phyloP scores from a whole-genome alignment of 768 basidiomycete genomes.

The Scleroderma citrinum region DNA sequence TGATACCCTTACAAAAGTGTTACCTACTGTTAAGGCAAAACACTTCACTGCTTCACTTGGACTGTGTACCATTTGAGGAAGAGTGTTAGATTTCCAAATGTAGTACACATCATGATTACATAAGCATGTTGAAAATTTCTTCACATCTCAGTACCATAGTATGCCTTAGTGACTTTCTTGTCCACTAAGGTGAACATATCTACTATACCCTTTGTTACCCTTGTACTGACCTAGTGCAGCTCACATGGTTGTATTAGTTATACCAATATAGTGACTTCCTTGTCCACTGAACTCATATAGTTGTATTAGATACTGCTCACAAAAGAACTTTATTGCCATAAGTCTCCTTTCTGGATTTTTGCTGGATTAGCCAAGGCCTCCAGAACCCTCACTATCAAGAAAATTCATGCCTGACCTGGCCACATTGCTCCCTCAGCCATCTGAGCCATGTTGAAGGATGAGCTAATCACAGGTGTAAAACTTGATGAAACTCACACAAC shows the following conservation, averaged over 20 bases:
- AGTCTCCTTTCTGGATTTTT: background rate
- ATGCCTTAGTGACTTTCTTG: no score
- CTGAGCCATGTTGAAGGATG: background rate
- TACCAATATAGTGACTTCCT: no score
- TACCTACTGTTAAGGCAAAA: no score
- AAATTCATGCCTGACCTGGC: background rate
- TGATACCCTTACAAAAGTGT: no score
- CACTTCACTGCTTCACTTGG: no score
- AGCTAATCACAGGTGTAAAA: background rate
- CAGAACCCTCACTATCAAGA: background rate
- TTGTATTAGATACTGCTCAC: background rate
- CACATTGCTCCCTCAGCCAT: background rate
- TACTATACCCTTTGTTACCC: conserved; percentile 9
- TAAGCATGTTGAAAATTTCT: no score
- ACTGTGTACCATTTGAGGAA: no score
- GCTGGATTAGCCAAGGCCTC: background rate
- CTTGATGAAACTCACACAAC: background rate
- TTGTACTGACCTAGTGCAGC: conserved; percentile 12
- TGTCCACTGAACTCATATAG: background rate
- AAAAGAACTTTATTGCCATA: background rate
- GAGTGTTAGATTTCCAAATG: no score
- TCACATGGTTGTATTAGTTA: background rate
- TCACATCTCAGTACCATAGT: no score
- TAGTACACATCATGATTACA: no score
- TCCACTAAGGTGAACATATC: no score